Evolutionary conservation across 768 basidiomycete species (phyloP), one percentile per base, ranked within the genome.

Genomic region (Hemileccinum rubropunctum): DNA sequence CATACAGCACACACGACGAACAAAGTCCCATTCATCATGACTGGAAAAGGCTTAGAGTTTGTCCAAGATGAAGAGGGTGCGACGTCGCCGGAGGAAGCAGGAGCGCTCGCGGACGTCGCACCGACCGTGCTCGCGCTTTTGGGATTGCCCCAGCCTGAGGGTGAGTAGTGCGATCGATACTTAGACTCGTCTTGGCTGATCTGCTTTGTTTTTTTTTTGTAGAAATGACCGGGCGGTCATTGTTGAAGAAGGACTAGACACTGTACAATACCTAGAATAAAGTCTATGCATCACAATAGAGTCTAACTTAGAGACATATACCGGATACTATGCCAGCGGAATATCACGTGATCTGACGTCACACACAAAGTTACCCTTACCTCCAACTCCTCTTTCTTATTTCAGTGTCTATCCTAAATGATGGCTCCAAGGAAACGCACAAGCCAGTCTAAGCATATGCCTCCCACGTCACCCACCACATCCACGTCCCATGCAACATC

Each of bases 1-100:
- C 91, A 94, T 68, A 97, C 93, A 10, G 88, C 90, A n/a, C 89
- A 92, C 63, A 91, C 88, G 34, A 91, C 87, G 50, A 95, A 92
- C 71, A 60, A 70, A 41, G 93, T 95, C 9, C 93, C 93, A 13
- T 91, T 95, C 75, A 92, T 95, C 60, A 83, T 92, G 72, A 83
- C 86, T 7, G 88, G 83, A 6, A 73, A 82, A 58, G 77, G 72
- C 44, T 74, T 83, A 45, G 70, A 70, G 54, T 85, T 90, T 54
- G 55, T 65, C 33, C 66, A 71, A 51, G 82, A 84, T 46, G 70
- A 68, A 56, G 68, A 78, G 64, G 76, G 71, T 11, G 76, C 71
- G 30, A 76, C 71, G 30, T 45, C 56, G 1, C 73, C 74, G 14
- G 77, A 80, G 48, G 88, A 89, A 58, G 77, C 74, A 42, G 89